Percentiles rank a stretch among this genome's conserved stretches.
Evolutionary conservation across 495 filamentous ascomycete species (phyloP).

Genomic region (Penicillium simplicissimum): DNA sequence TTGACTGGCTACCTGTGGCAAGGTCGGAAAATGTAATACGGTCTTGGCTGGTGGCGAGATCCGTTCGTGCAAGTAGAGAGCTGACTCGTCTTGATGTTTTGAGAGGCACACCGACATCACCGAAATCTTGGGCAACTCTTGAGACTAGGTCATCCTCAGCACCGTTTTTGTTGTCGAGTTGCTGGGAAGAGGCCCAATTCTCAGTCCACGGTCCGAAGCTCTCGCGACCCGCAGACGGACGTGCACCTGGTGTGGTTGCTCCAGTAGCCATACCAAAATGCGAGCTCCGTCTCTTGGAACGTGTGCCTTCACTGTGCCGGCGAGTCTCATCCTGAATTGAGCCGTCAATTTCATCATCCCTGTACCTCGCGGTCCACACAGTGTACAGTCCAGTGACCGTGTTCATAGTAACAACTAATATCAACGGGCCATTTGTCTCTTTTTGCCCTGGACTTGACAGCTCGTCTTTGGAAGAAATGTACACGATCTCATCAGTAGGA

Average conservation of each 20-base stretch:
- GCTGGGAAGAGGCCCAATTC: slow-evolving; percentile 35
- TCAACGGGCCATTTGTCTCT: slow-evolving; percentile 46
- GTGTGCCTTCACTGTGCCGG: slow-evolving; percentile 54
- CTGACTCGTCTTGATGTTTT: slow-evolving; percentile 86
- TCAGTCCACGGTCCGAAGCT: slow-evolving; percentile 55
- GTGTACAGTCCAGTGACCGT: slow-evolving; percentile 69
- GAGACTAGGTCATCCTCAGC: slow-evolving; percentile 64
- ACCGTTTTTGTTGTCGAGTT: slow-evolving; percentile 34
- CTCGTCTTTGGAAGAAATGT: slow-evolving; percentile 65
- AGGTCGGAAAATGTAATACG: slow-evolving; percentile 73
- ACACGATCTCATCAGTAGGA: slow-evolving; percentile 74
- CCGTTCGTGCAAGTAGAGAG: slow-evolving; percentile 86
- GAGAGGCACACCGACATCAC: slow-evolving; percentile 61
- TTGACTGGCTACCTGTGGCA: slow-evolving; percentile 52
- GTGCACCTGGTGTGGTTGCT: slow-evolving; percentile 71
- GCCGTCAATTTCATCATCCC: slow-evolving; percentile 56
- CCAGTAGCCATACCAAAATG: slow-evolving; percentile 78
- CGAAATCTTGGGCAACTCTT: slow-evolving; percentile 77
- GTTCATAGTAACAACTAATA: slow-evolving; percentile 82
- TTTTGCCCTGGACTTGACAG: slow-evolving; percentile 30
- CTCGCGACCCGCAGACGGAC: slow-evolving; percentile 49
- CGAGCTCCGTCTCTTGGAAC: slow-evolving; percentile 79
- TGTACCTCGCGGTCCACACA: slow-evolving; percentile 74
- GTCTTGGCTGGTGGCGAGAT: slow-evolving; percentile 77
- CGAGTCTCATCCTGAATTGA: slow-evolving; percentile 49